Conservation (phyloP, 768 basidiomycete species). For the Pisolithus albus region DNA sequence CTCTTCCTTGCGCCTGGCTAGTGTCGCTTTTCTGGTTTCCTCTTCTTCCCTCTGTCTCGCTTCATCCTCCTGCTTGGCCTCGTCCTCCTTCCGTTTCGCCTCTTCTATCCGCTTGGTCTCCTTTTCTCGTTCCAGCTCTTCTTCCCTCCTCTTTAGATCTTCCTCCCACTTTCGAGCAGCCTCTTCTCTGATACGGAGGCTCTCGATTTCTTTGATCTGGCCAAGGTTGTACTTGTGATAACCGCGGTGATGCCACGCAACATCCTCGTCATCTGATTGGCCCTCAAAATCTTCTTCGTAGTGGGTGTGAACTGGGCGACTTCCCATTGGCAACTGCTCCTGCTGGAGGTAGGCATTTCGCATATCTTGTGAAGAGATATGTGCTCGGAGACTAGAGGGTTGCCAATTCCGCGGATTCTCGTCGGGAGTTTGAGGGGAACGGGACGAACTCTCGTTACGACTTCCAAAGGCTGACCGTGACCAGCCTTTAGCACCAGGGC, state of each 20-base stretch:
- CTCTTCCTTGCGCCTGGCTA: conserved; percentile 24
- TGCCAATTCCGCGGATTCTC: conserved; percentile 27
- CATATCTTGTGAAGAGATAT: conserved; percentile 28
- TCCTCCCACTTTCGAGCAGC: conserved; percentile 17
- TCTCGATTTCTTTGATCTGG: conserved; percentile 27
- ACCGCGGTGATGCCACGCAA: conserved; percentile 21
- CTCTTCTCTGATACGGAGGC: conserved; percentile 23
- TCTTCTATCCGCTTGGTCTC: conserved; percentile 14
- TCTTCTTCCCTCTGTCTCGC: conserved; percentile 18
- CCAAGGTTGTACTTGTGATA: conserved; percentile 27
- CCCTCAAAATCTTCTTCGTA: conserved; percentile 26
- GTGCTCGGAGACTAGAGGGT: conserved; percentile 17
- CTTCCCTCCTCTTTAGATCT: conserved; percentile 11
- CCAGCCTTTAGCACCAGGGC: conserved; percentile 19
- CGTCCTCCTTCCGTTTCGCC: conserved; percentile 16
- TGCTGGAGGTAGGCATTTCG: conserved; percentile 16
- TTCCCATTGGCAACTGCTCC: conserved; percentile 7
- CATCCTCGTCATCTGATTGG: conserved; percentile 26
- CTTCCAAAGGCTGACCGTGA: conserved; percentile 23
- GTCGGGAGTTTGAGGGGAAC: conserved; percentile 26
- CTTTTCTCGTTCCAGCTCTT: conserved; percentile 15
- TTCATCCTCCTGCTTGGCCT: conserved; percentile 13
- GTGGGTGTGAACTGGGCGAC: conserved; percentile 20
- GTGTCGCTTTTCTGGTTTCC: conserved; percentile 18
- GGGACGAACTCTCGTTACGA: conserved; percentile 23